phyloP scores from a whole-genome alignment of 495 filamentous ascomycete species.

The Aspergillus hancockii region DNA sequence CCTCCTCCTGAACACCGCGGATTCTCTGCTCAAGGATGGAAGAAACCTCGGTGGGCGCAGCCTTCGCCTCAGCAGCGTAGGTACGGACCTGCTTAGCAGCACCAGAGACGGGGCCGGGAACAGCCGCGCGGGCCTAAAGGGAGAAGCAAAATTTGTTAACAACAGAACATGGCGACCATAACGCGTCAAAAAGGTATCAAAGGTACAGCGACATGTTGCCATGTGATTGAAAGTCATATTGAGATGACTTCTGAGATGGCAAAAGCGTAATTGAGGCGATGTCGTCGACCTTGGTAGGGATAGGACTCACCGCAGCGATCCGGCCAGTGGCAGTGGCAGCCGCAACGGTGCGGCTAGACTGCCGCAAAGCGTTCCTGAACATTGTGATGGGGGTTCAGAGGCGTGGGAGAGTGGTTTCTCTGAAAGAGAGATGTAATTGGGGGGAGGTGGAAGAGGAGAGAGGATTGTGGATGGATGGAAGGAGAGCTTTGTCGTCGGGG shows the following conservation, averaged over 20 bases:
- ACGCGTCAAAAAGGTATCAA: slow-evolving; percentile 29
- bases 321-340: slow-evolving; percentile 88
- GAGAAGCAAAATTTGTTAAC: slow-evolving; percentile 51
- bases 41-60: slow-evolving; percentile 94
- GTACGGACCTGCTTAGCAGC: slow-evolving; percentile 76
- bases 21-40: slow-evolving; percentile 99
- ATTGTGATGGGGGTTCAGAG: slow-evolving; percentile 66
- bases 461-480: slow-evolving; percentile 52
- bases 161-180: slow-evolving; percentile 29
- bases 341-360: slow-evolving; percentile 90
- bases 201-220: slow-evolving; percentile 26
- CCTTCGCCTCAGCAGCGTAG: slow-evolving; percentile 94
- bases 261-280: slow-evolving; percentile 26
- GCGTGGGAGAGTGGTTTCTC: slow-evolving; percentile 47
- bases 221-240: slow-evolving; percentile 38
- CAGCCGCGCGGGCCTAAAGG: slow-evolving; percentile 78
- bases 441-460: slow-evolving; percentile 48
- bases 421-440: slow-evolving; percentile 54
- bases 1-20: slow-evolving; percentile 95
- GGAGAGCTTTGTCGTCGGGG: slow-evolving; percentile 59
- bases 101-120: slow-evolving; percentile 71
- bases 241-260: slow-evolving; percentile 44
- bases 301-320: slow-evolving; percentile 85
- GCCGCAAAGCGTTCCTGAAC: slow-evolving; percentile 97
- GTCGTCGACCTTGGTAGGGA: slow-evolving; percentile 27